Base-by-base conservation (phyloP, 2,329 filamentous ascomycete species). In the Sporothrix euskadiensis region DNA sequence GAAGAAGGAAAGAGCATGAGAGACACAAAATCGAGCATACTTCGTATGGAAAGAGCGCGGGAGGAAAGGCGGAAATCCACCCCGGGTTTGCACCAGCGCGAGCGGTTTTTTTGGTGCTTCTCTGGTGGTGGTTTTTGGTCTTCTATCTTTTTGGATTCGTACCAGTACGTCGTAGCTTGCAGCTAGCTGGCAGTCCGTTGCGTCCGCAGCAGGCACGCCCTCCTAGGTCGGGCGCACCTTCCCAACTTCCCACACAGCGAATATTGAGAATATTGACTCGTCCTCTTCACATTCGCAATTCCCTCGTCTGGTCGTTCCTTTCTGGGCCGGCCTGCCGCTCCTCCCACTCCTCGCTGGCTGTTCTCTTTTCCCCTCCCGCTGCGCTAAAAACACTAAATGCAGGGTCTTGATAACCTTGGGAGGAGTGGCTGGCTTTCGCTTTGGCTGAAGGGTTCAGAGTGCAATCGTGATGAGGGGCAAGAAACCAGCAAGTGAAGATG, bases 101-200 rank as follows among this genome's bases (percentile, higher is more conserved):
- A 14, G 52, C 22, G 52, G 26, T 26, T 56, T 56, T 69, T 44
- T 57, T 39, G 16, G 7, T 22, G 47, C 9, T 39, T 54, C 35
- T 35, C 30, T 54, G 65, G 26, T 12, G 65, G 26, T 12, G 19
- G 47, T n/a, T 16, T 65, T 30, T 66, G 61, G 32, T 41, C 19
- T 49, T 14, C 14, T 49, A 2, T 26, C 26, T 49, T 16, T 16
- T 61, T 32, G 26, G n/a, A 32, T 47, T 65, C 49, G 49, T 5
- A 26, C 26, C 26, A 26, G 26, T 26, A 26, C 26, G 26, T 26
- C 26, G 26, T 41, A 69, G 66, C 49, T 52, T 56, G 22, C 66
- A 56, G 49, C 66, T 69, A 69, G 66, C 66, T n/a, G 49, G 19
- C 66, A 69, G 66, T 69, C 66, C 66, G 66, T 41, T 69, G 19